Base-by-base conservation (phyloP, 129 eudicot species). In the Escallonia rubra region DNA sequence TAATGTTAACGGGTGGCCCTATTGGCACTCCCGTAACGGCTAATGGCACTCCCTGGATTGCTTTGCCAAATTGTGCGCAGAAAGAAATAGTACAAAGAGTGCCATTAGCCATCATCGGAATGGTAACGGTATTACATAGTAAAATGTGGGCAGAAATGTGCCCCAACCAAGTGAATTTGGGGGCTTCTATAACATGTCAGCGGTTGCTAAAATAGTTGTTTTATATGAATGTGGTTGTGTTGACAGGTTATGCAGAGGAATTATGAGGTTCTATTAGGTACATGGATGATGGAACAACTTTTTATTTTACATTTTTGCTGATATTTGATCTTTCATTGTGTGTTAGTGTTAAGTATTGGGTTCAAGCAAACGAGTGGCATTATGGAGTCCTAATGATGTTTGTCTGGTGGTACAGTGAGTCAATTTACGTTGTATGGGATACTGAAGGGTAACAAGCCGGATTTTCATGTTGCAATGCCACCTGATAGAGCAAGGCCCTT, bases 401-500 rank as follows among this genome's bases (percentile, higher is more conserved):
- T 78, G 61, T 23, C 34, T 23, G 63, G 52, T 81, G 70, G 70
- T 76, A 67, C 88, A 86, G 98, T 93, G 69, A 93, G 98, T 79
- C 98, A 93, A 64, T 93, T 93, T 75, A 93, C 98, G 15, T 76
- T 89, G 42, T 93, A 82, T 58, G 98, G 98, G 74, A 75, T 86
- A 59, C 68, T 93, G 66, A 93, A 93, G 88, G 98, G 98, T 57
- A 93, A 93, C 83, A 93, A 93, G 74, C 98, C 98, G 8, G 98
- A 93, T 93, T 93, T 93, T 82, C 98, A 93, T 75, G 83, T 89
- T 70, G 96, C 98, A 54, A 93, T 93, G 98, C 72, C 95, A 43
- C 95, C 98, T 1, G 85, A 82, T 59, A 77, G 71, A 72, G 95
- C 98, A 34, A 93, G 78, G 52, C 79, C 95, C n/a, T 84, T 89